These are phyloP conservation scores for Neofusicoccum sp. DNA, from an alignment of 2,329 filamentous ascomycete genomes.

Conservation along the genomic window DNA sequence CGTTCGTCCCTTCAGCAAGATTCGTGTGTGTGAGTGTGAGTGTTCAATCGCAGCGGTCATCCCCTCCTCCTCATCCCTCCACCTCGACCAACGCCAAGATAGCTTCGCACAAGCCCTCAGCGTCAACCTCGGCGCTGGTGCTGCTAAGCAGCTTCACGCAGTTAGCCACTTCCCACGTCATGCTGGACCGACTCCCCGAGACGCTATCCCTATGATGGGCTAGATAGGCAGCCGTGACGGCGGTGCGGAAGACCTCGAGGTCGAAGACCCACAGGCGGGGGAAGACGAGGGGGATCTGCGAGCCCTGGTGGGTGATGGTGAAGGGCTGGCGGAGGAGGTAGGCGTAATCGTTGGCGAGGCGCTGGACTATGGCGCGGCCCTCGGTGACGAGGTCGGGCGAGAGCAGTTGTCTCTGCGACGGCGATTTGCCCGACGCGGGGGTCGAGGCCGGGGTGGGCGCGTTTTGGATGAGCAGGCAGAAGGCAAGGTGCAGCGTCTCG, in stretches of 20 bases:
- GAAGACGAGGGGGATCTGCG: constrained; percentile 14
- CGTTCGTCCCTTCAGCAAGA: no score
- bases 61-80: background rate
- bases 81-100: constrained; percentile 5
- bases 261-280: constrained; percentile 11
- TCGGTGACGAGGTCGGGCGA: constrained; percentile 6
- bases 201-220: background rate
- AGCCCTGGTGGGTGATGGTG: background rate
- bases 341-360: background rate
- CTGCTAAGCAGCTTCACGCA: constrained; percentile 17
- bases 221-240: constrained; percentile 14
- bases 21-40: no score
- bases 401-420: background rate
- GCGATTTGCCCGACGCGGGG: background rate
- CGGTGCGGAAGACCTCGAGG: constrained; percentile 14
- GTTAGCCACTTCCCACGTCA: constrained; percentile 19
- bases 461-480: constrained; percentile 6
- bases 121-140: constrained; percentile 17
- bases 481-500: constrained; percentile 19
- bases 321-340: constrained; percentile 17
- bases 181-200: background rate
- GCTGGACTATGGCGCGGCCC: constrained; percentile 11
- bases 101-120: constrained; percentile 15
- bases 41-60: no score
- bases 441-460: background rate